Base-by-base conservation (phyloP, 1,284 basidiomycete species). In the Rhodofomes roseus region DNA sequence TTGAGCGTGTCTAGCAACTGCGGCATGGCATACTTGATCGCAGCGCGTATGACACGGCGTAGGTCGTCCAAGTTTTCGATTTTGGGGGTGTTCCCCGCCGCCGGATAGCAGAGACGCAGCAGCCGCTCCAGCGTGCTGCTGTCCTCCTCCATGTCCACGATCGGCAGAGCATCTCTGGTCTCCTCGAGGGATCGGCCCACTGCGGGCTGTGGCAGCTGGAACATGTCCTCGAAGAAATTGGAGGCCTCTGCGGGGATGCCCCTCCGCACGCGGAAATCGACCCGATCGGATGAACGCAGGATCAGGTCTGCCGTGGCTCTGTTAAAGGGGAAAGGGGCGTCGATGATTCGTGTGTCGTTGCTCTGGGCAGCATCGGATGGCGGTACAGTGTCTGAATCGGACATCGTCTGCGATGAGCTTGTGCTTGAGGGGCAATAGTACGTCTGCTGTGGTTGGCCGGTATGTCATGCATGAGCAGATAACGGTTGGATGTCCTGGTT, bases 1-100 rank as follows among this genome's bases (percentile, higher is more conserved):
- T 59, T 62, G 34, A 60, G 53, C 23, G 62, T 54, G 6, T 61
- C 55, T 34, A 62, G 55, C 2, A 61, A 61, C 27, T 64, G 48
- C 50, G 72, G 69, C 73, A 78, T 77, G 23, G 67, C 66, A 34
- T 79, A 77, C 56, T 79, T 79, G 20, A 68, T 55, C 3, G 73
- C 74, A 1, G 71, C 74, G 43, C 67, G 67, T 22, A 76, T 57
- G 2, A 73, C 65, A 2, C 52, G 58, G 18, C 71, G 62, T 18
- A 71, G 59, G 9, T 69, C 68, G 18, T 57, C 62, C 25, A 64
- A 48, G 4, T 52, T 43, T 29, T 57, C 55, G 12, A 60, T 25
- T 7, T 29, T 29, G 1, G 66, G 65, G 29, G 66, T 60, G 25
- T 60, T 50, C 12, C 68, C 56, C 1, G n/a, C n/a, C n/a, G n/a